phyloP scores from a whole-genome alignment of 352 stramenopile genomes.

The Pythium utonaiense region DNA sequence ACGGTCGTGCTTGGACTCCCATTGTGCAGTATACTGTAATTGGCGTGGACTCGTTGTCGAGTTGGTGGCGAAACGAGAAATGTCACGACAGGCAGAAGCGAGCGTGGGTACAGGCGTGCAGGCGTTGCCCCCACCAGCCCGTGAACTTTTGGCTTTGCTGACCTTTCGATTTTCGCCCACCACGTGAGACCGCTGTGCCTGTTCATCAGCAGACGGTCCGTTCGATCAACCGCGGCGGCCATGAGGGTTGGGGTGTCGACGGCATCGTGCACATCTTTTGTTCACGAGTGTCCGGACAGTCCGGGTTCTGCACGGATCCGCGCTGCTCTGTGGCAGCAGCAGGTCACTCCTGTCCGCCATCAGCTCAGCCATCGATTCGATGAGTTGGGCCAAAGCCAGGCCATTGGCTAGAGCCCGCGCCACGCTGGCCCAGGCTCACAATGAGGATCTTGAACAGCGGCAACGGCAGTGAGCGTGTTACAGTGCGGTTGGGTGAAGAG shows the following conservation, averaged over 20 bases:
- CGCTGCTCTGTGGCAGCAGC: neutral
- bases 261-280: neutral
- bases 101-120: neutral
- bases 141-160: constrained; percentile 11
- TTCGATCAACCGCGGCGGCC: neutral
- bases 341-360: neutral
- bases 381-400: neutral
- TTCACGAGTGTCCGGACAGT: neutral
- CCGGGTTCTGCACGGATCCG: neutral
- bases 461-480: no score
- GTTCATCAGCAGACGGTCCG: neutral
- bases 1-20: constrained; percentile 19
- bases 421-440: neutral
- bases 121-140: no score
- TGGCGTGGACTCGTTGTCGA: neutral
- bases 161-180: constrained; percentile 7
- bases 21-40: no score
- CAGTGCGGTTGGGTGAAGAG: no score
- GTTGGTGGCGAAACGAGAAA: constrained; percentile 19
- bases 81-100: neutral
- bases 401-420: neutral
- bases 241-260: neutral
- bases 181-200: neutral
- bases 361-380: neutral
- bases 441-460: no score